Conservation (phyloP, 164 flowering plant species). For the Magnolia kwangsiensis region DNA sequence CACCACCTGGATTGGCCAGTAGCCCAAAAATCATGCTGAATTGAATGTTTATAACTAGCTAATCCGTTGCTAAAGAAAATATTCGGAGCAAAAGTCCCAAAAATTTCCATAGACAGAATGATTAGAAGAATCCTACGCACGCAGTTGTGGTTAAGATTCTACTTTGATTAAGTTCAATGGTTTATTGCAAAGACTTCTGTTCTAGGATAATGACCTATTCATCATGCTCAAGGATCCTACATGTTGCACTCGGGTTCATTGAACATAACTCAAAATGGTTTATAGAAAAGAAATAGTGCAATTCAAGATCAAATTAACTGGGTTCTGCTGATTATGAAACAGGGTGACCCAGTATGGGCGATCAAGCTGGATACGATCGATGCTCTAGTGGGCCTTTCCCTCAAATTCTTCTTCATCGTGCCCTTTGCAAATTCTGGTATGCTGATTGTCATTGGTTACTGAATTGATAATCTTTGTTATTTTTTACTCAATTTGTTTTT, state of each 20-base stretch:
- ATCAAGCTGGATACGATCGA: slow-evolving; percentile 69
- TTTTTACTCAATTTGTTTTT: no score
- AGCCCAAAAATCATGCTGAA: no score
- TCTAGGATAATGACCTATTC: not conserved
- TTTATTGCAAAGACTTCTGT: not conserved
- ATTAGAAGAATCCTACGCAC: no score
- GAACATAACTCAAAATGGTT: not conserved
- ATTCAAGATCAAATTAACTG: not conserved
- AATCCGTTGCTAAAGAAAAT: no score
- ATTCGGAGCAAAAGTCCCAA: no score
- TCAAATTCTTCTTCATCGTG: slow-evolving; percentile 90
- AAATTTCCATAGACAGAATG: no score
- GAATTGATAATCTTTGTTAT: no score
- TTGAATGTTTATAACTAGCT: no score
- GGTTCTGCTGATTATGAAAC: slow-evolving; percentile 14
- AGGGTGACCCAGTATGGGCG: slow-evolving; percentile 99
- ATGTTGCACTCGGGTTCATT: not conserved
- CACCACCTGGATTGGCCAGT: no score
- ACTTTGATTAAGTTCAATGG: not conserved
- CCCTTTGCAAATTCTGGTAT: slow-evolving; percentile 76
- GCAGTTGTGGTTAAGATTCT: not conserved
- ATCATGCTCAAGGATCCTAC: not conserved
- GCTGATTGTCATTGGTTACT: slow-evolving; percentile 10
- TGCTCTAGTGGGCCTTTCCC: slow-evolving; percentile 76
- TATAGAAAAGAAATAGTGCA: not conserved